These are phyloP conservation scores for Suhomyces taliae DNA, from an alignment of 1,139 yeast species.

Conservation along the genomic window DNA sequence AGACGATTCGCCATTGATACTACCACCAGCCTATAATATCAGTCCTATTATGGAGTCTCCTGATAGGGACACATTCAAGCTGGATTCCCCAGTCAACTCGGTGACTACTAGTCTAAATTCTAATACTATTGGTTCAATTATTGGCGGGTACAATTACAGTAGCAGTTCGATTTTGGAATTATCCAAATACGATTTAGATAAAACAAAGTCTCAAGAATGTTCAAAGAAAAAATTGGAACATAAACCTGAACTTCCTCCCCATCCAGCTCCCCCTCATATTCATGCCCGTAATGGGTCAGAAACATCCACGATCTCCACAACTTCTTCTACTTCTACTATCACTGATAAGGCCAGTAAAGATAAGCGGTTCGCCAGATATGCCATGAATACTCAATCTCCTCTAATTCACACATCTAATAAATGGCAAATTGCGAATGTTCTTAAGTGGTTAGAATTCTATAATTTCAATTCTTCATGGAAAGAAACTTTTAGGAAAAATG, in stretches of 20 bases:
- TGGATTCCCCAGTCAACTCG: constrained; percentile 5
- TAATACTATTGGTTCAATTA: constrained; percentile 30
- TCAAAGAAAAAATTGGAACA: not conserved
- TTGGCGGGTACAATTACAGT: constrained; percentile 33
- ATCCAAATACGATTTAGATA: constrained; percentile 6
- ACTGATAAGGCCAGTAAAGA: constrained; percentile 33
- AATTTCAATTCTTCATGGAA: constrained; percentile 75
- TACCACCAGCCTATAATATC: constrained; percentile 8
- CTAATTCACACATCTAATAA: constrained; percentile 20
- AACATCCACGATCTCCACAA: constrained; percentile 33
- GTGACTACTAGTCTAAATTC: constrained; percentile 16
- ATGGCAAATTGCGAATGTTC: constrained; percentile 74
- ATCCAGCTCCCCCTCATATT: constrained; percentile 1
- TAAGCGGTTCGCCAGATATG: constrained; percentile 45
- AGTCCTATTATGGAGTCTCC: constrained; percentile 16
- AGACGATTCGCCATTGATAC: not conserved
- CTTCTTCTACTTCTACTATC: constrained; percentile 34
- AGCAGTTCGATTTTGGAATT: constrained; percentile 23
- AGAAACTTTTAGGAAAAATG: constrained; percentile 57
- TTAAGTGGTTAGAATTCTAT: constrained; percentile 65
- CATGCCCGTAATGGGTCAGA: constrained; percentile 43
- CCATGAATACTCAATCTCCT: constrained; percentile 40
- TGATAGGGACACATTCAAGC: constrained; percentile 7
- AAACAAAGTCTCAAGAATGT: constrained; percentile 2
- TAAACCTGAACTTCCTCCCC: not conserved